Base-by-base conservation (phyloP, 352 stramenopile genomes). In the Phytophthora agathidicida region DNA sequence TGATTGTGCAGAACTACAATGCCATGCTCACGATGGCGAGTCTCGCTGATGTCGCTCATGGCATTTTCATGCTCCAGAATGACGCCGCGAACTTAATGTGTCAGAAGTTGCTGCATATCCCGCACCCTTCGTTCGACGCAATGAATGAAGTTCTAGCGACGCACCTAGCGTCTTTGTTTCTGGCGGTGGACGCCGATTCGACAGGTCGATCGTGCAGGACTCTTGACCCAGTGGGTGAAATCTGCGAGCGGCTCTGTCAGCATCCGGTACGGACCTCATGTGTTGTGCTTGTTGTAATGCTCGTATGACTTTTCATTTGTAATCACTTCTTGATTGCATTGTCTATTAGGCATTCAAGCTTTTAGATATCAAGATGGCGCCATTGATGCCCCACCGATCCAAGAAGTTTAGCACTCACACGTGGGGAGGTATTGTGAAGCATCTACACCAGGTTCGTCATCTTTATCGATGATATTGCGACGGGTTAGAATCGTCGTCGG, bases 1-100 rank as follows among this genome's bases (percentile, higher is more conserved):
- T 95, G 10, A 93, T 96, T 27, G 84, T 96, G 35, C 89, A 97
- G 56, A 94, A 94, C 62, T 96, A 96, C 71, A 97, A 96, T 68
- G 71, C 85, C n/a, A 62, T 96, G 45, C 83, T 97, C 19, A 96
- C 86, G 2, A 89, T 94, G 52, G 86, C 88, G 19, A 77, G 83
- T 30, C 79, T 97, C 16, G 61, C 77, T n/a, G 68, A 82, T 10
- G 74, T 60, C 19, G 50, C 70, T 3, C 67, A 93, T 44, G 77
- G 80, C 32, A 71, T 95, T 37, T 48, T 95, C 23, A 78, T 90
- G 62, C 57, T 95, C 16, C 74, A 84, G 45, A 95, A 95, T 43
- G 84, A 95, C 53, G 46, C 54, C 11, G 80, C 79, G 16, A 77
- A 66, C 39, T 46, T 71, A 9, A 80, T 88, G 9, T 94, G 83